phyloP scores from a whole-genome alignment of 2,329 filamentous ascomycete genomes.

The Beauveria asiatica region DNA sequence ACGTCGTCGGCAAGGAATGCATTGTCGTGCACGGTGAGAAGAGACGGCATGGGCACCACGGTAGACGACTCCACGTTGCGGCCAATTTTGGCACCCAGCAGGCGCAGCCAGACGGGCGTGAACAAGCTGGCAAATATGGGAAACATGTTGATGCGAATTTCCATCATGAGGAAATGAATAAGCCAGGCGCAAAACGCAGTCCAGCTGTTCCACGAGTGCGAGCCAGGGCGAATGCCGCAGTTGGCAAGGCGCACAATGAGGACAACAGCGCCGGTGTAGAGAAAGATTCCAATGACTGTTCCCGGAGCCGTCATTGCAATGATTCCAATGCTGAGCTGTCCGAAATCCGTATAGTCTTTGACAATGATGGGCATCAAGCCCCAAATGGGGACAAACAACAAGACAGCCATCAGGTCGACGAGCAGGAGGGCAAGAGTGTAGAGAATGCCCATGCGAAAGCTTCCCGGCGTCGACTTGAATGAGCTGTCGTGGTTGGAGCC shows the following conservation, averaged over 20 bases:
- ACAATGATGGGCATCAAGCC: slow-evolving; percentile 12
- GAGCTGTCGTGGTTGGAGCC: not conserved
- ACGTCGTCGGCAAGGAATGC: slow-evolving; percentile 18
- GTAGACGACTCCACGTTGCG: slow-evolving; percentile 16
- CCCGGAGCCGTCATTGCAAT: slow-evolving; percentile 12
- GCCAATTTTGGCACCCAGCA: slow-evolving; percentile 15
- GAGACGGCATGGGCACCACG: slow-evolving; percentile 14
- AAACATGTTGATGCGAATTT: slow-evolving; percentile 12
- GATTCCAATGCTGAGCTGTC: slow-evolving; percentile 3
- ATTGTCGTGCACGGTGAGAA: slow-evolving; percentile 14
- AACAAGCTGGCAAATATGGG: slow-evolving; percentile 17
- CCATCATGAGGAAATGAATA: slow-evolving; percentile 13
- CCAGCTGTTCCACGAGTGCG: slow-evolving; percentile 16
- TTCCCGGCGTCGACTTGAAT: not conserved
- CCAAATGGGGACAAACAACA: slow-evolving; percentile 10
- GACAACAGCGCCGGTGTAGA: slow-evolving; percentile 2
- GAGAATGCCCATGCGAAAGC: slow-evolving; percentile 6
- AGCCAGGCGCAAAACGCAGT: slow-evolving; percentile 16
- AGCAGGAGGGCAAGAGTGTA: slow-evolving; percentile 12
- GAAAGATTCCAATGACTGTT: slow-evolving; percentile 8
- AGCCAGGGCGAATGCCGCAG: slow-evolving; percentile 12
- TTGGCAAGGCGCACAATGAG: slow-evolving; percentile 11
- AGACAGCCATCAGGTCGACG: slow-evolving; percentile 13
- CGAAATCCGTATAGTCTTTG: slow-evolving; percentile 12
- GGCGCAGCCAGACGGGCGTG: slow-evolving; percentile 15